Base-by-base conservation (phyloP, 257 asterid genomes). In the Solanum pennellii region DNA sequence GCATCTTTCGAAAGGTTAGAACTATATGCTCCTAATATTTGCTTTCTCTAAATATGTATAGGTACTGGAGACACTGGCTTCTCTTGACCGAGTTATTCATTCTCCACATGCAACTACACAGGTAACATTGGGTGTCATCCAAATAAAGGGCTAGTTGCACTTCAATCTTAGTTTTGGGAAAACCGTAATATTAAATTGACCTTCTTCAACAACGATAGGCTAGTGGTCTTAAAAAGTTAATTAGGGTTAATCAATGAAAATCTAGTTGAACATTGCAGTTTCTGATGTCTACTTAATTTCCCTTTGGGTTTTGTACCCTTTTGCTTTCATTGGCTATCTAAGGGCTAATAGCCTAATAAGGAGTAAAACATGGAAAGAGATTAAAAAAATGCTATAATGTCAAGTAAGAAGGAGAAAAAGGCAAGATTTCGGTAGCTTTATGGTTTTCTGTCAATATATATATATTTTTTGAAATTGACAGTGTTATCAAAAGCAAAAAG, bases 91-190 rank as follows among this genome's bases (percentile, higher is more conserved):
- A 56, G 96, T 96, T 86, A 97, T 97, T 91, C 94, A 97, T 94
- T 95, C 99, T 88, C 98, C 98, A 39, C 98, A 95, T 93, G 99
- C 99, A 84, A 91, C 98, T 86, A 94, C 98, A 41, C 99, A 94
- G 98, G 99, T 95, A 89, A 84, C 56, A 33, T 83, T 69, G 60
- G 86, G 87, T 71, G 59, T 75, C 86, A 76, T 84, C 75, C 31
- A 29, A 86, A 49, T 72, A 47, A 72, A 80, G 41, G 66, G 42
- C 16, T 9, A 45, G 27, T 79, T 79, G 25, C 41, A 45, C 84
- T 79, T 45, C 39, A 45, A 27, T 45, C 49, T 45, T 45, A 44
- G 37, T 44, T 79, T 27, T 79, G 52, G 66, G 65, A 79, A 37
- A 79, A 56, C 84, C 45, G 56, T 42, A 42, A 79, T 25, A 45